Base-by-base conservation (phyloP, 345 rosid species). In the Anastatica hierochuntica region DNA sequence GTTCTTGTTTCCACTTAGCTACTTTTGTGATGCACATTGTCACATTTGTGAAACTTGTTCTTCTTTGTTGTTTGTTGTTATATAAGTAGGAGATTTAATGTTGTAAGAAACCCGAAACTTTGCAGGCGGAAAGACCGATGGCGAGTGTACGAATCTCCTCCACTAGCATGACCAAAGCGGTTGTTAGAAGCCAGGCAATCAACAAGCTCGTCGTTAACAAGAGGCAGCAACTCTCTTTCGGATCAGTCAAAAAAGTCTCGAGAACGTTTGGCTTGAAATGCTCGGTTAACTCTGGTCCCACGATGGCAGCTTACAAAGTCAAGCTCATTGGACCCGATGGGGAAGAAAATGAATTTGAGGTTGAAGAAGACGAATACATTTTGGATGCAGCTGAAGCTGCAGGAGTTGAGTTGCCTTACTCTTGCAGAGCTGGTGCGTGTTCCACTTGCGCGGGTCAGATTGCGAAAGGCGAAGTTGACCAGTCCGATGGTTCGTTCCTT, bases 401-500 rank as follows among this genome's bases (percentile, higher is more conserved):
- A 0, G 97, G 95, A 53, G 38, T 79, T 3, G 97, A 90, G 11
- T 69, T 86, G 72, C 97, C 96, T 5, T 84, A 79, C 64, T 90
- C 56, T 11, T 86, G 97, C 79, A 71, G 89, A 73, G 96, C 97
- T 0, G 96, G 96, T 12, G 94, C 96, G 2, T 87, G 97, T 77
- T 84, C 83, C 0, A 90, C 80, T 23, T 90, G 97, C 23, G 87
- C 89, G 0, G 96, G 95, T 56, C 74, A 77, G 75, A 23, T 86
- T 19, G 80, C 16, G 56, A 40, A 75, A 0, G 96, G 96, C 0
- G 5, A 77, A 1, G 97, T 86, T 17, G 84, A 82, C 31, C 97
- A 87, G 59, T 74, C 87, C 0, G 97, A 90, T n/a, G 90, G 88
- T 42, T 80, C 90, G 16, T 86, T 77, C 68, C 78, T 90, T 0